Base-by-base conservation (phyloP, 495 filamentous ascomycete genomes). In the Neurospora sp. region DNA sequence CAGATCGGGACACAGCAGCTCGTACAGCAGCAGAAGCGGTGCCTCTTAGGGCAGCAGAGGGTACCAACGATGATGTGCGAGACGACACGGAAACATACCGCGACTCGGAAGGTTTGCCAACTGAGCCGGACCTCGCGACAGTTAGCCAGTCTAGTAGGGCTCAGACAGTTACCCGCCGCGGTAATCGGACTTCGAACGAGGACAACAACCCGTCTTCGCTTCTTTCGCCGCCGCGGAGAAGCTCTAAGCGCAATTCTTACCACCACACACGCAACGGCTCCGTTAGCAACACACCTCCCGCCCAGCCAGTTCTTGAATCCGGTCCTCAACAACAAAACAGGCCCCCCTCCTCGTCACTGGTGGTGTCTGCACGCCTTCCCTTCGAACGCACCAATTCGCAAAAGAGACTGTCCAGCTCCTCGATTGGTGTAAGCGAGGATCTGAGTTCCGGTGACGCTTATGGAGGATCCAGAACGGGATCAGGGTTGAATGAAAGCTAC, bases 361-460 rank as follows among this genome's bases (percentile, higher is more conserved):
- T 27, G 3, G 53, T 65, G 3, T 72, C 77, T 3, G 82, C 86
- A 4, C 86, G 89, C 35, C 77, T 91, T 1, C 90, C 90, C 0
- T 92, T 92, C 77, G 88, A 88, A 73, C 81, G 89, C 72, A 85
- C 86, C 74, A 74, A 83, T 77, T 81, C 89, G 72, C 78, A 86
- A 76, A 78, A 86, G 80, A 78, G 86, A 75, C 72, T 85, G 73
- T 80, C 89, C 3, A 83, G 84, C 8, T 82, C 83, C 2, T 86
- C 85, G 0, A 77, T 79, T 6, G 79, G 75, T 14, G 89, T 85
- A 1, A 89, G 79, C 7, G 84, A 83, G 20, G 85, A 83, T 8
- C 82, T 82, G 71, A 79, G 73, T 74, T 78, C 77, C 70, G 53
- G 83, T 75, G 74, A 83, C 35, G 53, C 53, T 10, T 65, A 39